These are phyloP conservation scores for Acanthamoeba sp. DNA, from an alignment of 208 protist genomes.

Conservation along the genomic window DNA sequence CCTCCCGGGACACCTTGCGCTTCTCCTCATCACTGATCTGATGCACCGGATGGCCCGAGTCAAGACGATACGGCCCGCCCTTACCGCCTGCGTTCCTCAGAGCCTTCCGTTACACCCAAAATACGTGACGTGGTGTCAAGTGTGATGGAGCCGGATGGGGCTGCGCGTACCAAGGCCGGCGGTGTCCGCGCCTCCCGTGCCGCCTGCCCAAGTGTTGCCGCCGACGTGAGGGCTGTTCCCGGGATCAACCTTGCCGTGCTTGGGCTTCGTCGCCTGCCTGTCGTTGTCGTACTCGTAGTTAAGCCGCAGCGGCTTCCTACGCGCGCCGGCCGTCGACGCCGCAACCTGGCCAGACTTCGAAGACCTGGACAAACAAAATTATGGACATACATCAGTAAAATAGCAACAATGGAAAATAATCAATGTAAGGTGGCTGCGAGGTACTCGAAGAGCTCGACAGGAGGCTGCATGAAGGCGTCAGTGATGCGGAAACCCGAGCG, in stretches of 20 bases:
- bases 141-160: background rate
- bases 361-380: background rate
- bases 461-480: slow-evolving; percentile 12
- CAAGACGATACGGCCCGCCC: slow-evolving; percentile 93
- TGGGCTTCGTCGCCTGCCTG: slow-evolving; percentile 80
- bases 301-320: background rate
- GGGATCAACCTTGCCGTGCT: slow-evolving; percentile 93
- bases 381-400: background rate
- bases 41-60: slow-evolving; percentile 92
- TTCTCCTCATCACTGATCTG: slow-evolving; percentile 94
- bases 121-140: background rate
- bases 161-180: slow-evolving; percentile 56
- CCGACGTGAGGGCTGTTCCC: slow-evolving; percentile 93
- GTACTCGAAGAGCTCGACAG: slow-evolving; percentile 6
- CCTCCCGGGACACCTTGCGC: slow-evolving; percentile 89
- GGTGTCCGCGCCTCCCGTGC: slow-evolving; percentile 83
- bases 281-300: slow-evolving; percentile 67
- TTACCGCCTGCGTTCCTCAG: slow-evolving; percentile 88
- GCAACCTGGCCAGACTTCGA: background rate
- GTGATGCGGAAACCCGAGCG: slow-evolving; percentile 15
- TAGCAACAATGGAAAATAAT: background rate
- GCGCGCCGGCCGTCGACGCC: background rate
- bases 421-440: background rate
- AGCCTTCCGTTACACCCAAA: slow-evolving; percentile 29
- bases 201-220: slow-evolving; percentile 94